Evolutionary conservation across 768 basidiomycete species (phyloP).

Genomic region (Podaxis sp.): DNA sequence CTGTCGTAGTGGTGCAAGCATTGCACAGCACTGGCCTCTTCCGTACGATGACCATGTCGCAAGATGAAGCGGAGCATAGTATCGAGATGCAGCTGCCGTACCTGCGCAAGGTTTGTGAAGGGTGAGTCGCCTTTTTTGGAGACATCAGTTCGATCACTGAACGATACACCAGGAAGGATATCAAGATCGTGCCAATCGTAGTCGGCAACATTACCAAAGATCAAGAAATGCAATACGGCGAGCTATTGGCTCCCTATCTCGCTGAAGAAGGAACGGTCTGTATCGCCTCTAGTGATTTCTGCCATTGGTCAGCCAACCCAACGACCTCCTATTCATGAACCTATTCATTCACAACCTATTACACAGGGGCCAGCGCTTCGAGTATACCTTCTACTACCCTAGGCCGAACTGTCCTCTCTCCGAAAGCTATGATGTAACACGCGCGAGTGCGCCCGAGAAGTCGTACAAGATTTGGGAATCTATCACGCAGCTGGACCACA

Average conservation of each 20-base stretch:
- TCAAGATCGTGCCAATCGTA: conserved; percentile 83
- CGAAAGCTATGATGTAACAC: conserved; percentile 47
- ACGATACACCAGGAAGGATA: conserved; percentile 48
- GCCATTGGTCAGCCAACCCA: conserved; percentile 73
- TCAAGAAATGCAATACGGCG: conserved; percentile 61
- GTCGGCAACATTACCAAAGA: conserved; percentile 71
- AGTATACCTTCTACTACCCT: conserved; percentile 86
- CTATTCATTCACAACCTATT: neutral
- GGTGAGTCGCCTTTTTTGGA: conserved; percentile 36
- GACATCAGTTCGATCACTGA: neutral
- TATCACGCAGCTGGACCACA: conserved; percentile 79
- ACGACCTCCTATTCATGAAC: neutral
- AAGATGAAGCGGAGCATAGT: conserved; percentile 94
- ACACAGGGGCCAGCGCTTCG: conserved; percentile 76
- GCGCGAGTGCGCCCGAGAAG: conserved; percentile 32
- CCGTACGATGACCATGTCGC: conserved; percentile 52
- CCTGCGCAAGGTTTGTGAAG: conserved; percentile 78
- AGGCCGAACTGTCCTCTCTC: conserved; percentile 39
- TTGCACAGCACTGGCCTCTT: conserved; percentile 67
- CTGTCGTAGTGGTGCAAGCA: conserved; percentile 54
- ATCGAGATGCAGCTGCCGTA: conserved; percentile 98
- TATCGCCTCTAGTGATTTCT: conserved; percentile 94
- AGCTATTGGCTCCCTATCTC: conserved; percentile 77
- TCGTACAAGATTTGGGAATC: conserved; percentile 75
- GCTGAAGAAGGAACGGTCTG: conserved; percentile 76